Base-by-base conservation (phyloP, 208 protist species). In the Hexamita inflata region DNA sequence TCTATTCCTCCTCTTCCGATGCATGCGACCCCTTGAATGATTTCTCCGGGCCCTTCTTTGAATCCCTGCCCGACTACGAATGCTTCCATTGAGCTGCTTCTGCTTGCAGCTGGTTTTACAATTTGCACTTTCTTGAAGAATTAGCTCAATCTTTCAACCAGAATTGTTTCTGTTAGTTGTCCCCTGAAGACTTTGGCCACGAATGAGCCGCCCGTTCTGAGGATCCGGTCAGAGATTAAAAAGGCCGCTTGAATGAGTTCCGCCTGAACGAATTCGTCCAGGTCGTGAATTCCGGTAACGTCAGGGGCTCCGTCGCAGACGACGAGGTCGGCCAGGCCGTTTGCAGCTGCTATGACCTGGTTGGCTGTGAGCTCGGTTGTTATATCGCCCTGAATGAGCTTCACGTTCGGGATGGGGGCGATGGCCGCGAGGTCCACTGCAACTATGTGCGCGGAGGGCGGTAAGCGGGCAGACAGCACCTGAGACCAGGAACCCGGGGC, bases 321-420 rank as follows among this genome's bases (percentile, higher is more conserved):
- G 0, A 81, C 62, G n/a, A 81, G 35, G 24, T 81, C 62, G 30
- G 41, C 59, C 35, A 59, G 30, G 29, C 75, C 78, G 30, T 28
- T 28, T 0, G 57, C 26, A 61, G 15, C 1, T 29, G 29, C 28
- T 30, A 81, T 77, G 0, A 78, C 49, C 13, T 58, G 0, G 0
- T 73, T 39, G 7, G 75, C 78, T 19, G 74, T 78, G 15, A n/a
- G 1, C 26, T 41, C 40, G 30, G 38, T n/a, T 73, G 75, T 78
- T 19, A 81, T 81, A 32, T 81, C 78, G 0, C 78, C 78, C 40
- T 81, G 74, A 9, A 90, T 64, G 41, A 81, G 74, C 15, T 82
- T 81, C 28, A 98, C 92, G 32, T 91, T 89, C 35, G 88, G 81
- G 59, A 99, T 92, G 4, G 94, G 89, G n/a, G 92, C 90, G 82